Base-by-base conservation (phyloP, 805 yeast species). In the Candida sanyiensis region DNA sequence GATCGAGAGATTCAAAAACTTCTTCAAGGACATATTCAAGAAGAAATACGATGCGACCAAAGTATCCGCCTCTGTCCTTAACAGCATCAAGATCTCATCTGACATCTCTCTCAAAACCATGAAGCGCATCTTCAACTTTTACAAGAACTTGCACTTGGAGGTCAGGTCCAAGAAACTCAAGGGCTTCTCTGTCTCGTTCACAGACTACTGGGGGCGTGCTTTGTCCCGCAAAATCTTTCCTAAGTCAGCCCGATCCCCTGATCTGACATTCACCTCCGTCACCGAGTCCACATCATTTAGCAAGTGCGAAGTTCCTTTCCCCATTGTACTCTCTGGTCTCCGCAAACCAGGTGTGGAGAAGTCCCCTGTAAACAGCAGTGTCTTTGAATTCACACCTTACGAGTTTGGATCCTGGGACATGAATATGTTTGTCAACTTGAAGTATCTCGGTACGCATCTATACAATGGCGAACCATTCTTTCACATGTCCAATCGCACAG, bases 331-430 rank as follows among this genome's bases (percentile, higher is more conserved):
- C 31, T 62, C 72, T 21, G 63, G 58, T 52, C 59, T 52, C 39
- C 66, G 66, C 46, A 63, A 60, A 37, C 71, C 69, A 4, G 61
- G 53, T 17, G 37, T 49, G 9, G 50, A 48, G 35, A 58, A 51
- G 44, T 57, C 44, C 36, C 51, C 59, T n/a, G 53, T 49, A 2
- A 54, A 56, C 23, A 69, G 80, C 1, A 70, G 66, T 41, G 43
- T 75, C 3, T 69, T 77, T 45, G 86, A 80, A 54, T 71, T 80
- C 46, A 75, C 72, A 11, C 84, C 84, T 0, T 75, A 57, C 50
- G 87, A 80, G 41, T 78, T 78, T 61, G 86, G 86, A 0, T 75
- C 82, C 0, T 80, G 84, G 83, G 82, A 77, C 45, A 46, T 72
- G 24, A 57, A 64, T 26, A 61, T 73, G 5, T 80, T 80, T 46